Evolutionary conservation across 2,329 filamentous ascomycete genomes (phyloP).

Genomic region (Verticillium tricorpus): DNA sequence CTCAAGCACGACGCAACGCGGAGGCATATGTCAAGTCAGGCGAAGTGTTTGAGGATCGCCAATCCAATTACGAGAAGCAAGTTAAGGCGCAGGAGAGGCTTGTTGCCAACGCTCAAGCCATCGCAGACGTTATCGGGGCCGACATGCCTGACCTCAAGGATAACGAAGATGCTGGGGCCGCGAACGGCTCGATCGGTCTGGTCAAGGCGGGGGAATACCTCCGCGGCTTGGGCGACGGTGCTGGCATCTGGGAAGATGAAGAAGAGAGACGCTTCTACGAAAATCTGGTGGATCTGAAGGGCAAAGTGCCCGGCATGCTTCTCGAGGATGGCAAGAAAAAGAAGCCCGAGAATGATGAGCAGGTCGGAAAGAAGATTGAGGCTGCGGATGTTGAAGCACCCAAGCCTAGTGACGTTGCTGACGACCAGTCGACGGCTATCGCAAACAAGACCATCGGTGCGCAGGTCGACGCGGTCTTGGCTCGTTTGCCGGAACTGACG

Average conservation of each 20-base stretch:
- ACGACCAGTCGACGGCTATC: conserved; percentile 90
- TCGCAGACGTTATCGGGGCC: conserved; percentile 80
- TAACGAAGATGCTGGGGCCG: conserved; percentile 63
- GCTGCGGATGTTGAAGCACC: conserved; percentile 41
- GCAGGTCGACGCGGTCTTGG: conserved; percentile 86
- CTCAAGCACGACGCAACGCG: conserved; percentile 88
- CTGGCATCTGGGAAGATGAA: conserved; percentile 98
- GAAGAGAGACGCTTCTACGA: conserved; percentile 98
- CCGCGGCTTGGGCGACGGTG: conserved; percentile 80
- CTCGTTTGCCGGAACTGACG: conserved; percentile 84
- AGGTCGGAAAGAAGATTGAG: conserved; percentile 65
- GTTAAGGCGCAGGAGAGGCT: conserved; percentile 89
- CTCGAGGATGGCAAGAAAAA: conserved; percentile 96
- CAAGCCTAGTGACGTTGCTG: conserved; percentile 52
- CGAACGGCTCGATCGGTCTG: conserved; percentile 79
- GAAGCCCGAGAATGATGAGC: conserved; percentile 76
- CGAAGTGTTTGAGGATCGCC: conserved; percentile 95
- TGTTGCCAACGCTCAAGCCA: conserved; percentile 80
- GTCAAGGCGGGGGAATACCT: conserved; percentile 94
- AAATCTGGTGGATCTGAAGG: conserved; percentile 90
- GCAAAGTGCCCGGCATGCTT: conserved; percentile 89
- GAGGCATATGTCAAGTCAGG: conserved; percentile 98
- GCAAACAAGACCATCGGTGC: conserved; percentile 97
- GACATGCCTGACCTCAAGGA: conserved; percentile 95
- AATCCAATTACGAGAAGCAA: conserved; percentile 92